A percentile compares a stretch with the other conserved stretches of the same genome.
Conservation (phyloP, 768 basidiomycete species). For the Neoboletus magnificus region DNA sequence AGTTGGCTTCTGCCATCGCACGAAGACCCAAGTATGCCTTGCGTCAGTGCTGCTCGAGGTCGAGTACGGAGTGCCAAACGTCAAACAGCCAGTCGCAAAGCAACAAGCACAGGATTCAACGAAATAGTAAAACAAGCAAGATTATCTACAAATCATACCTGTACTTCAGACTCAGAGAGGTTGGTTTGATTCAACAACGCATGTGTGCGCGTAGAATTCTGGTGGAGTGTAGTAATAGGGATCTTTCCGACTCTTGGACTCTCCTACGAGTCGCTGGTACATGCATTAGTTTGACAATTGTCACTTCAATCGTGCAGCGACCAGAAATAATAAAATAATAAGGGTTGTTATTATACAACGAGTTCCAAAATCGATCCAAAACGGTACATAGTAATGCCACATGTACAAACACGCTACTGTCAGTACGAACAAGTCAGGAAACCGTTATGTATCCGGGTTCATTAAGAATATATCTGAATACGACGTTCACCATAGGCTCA, state of each 20-base stretch:
- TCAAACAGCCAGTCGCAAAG: not conserved
- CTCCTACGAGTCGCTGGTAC: not conserved
- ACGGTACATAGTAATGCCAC: not conserved
- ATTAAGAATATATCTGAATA: not conserved
- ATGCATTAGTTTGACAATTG: not conserved
- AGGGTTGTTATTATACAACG: not conserved
- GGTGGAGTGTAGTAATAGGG: not conserved
- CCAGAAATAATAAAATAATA: too few relatives aligned
- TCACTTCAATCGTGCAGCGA: not conserved
- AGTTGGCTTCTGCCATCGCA: constrained; percentile 24
- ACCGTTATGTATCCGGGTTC: not conserved
- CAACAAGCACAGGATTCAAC: constrained; percentile 12
- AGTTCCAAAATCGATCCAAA: not conserved
- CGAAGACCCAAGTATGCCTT: constrained; percentile 1
- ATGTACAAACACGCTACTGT: too few relatives aligned
- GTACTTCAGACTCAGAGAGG: not conserved
- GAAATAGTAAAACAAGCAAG: not conserved
- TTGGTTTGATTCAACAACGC: not conserved
- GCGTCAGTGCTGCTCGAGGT: constrained; percentile 4
- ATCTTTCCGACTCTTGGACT: not conserved
- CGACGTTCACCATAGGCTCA: constrained; percentile 19
- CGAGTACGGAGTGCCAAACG: not conserved
- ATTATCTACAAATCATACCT: not conserved
- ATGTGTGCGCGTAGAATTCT: not conserved
- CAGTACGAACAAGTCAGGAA: not conserved